A percentile compares a stretch with the other conserved stretches of the same genome.
These are phyloP conservation scores for Daldinia sp. DNA, from an alignment of 2,329 filamentous ascomycete species.

Conservation along the genomic window DNA sequence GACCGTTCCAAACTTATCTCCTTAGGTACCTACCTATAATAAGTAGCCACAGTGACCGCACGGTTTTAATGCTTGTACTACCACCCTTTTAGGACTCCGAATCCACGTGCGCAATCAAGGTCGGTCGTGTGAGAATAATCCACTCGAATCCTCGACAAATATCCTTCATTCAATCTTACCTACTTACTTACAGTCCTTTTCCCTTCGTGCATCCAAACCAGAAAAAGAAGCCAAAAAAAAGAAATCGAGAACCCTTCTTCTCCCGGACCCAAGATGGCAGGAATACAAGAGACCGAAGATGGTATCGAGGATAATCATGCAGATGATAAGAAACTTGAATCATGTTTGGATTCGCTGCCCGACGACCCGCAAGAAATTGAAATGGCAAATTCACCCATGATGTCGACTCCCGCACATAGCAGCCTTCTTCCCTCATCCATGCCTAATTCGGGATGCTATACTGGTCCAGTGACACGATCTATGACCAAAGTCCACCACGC, in stretches of 20 bases:
- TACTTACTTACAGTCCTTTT: neutral
- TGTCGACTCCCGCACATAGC: constrained; percentile 12
- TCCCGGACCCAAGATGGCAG: neutral
- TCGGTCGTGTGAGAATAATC: neutral
- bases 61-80: neutral
- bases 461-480: constrained; percentile 32
- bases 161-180: neutral
- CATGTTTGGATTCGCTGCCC: neutral
- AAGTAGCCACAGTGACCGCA: neutral
- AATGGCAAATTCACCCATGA: constrained; percentile 12
- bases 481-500: constrained; percentile 12
- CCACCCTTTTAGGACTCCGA: neutral
- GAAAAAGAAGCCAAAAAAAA: neutral
- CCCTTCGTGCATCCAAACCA: neutral
- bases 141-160: neutral
- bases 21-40: neutral
- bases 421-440: neutral
- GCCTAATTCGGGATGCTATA: neutral
- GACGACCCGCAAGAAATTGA: constrained; percentile 1
- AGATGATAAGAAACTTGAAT: neutral
- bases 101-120: neutral
- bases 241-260: neutral
- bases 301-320: neutral
- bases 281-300: neutral
- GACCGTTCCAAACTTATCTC: too few species aligned